Percentiles rank a stretch among this genome's conserved stretches.
Conservation (phyloP, 345 rosid genomes). For the Eutrema japonicum region DNA sequence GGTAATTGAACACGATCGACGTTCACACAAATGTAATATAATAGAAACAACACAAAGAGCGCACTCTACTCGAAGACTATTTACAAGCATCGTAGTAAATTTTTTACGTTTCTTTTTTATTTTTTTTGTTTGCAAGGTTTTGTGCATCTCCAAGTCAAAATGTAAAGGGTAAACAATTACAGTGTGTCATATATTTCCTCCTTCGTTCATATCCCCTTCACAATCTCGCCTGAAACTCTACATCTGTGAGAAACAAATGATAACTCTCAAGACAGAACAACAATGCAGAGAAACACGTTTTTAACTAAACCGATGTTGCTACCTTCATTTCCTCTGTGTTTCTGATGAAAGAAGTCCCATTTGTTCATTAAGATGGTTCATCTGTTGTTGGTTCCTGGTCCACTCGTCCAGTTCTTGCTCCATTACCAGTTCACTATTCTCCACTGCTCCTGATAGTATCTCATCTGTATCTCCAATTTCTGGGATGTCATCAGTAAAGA, state of each 20-base stretch:
- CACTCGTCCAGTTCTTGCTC: constrained; percentile 49
- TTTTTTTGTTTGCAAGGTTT: background rate
- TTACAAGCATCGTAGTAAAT: constrained; percentile 22
- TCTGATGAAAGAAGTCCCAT: constrained; percentile 74
- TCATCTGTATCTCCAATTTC: constrained; percentile 59
- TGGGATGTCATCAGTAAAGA: constrained; percentile 55
- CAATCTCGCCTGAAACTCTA: constrained; percentile 9
- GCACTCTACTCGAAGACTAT: constrained; percentile 17
- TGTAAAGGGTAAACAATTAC: background rate
- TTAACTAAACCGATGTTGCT: background rate
- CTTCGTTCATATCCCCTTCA: constrained; percentile 15
- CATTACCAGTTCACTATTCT: constrained; percentile 41
- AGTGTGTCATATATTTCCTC: constrained; percentile 6
- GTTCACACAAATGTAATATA: background rate
- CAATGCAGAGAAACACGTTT: constrained; percentile 16
- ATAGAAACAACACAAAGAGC: background rate
- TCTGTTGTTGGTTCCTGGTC: constrained; percentile 50
- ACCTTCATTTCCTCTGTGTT: constrained; percentile 46
- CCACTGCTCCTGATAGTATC: constrained; percentile 51
- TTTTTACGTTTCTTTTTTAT: background rate
- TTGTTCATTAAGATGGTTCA: constrained; percentile 70
- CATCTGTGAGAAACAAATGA: constrained; percentile 28
- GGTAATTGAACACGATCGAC: background rate
- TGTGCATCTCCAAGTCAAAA: constrained; percentile 15
- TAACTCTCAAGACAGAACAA: constrained; percentile 8